phyloP scores from a whole-genome alignment of 192 early-diverging fungal genomes.

The Kappamyces sp. region DNA sequence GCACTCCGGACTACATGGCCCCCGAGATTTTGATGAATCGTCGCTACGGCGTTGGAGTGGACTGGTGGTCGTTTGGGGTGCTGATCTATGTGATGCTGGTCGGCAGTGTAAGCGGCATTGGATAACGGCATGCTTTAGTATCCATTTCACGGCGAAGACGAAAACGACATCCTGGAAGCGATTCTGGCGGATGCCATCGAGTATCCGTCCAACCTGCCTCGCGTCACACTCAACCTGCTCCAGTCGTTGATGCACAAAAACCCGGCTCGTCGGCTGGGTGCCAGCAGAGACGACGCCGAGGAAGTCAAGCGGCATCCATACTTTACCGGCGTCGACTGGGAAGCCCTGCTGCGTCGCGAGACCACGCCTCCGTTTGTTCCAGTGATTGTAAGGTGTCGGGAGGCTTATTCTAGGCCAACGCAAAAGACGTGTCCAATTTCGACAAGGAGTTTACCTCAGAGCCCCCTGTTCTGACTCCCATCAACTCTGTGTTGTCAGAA shows the following conservation, averaged over 20 bases:
- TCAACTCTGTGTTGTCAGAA: conserved; percentile 66
- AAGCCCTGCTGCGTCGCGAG: conserved; percentile 81
- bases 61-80: conserved; percentile 98
- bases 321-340: conserved; percentile 92
- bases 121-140: conserved; percentile 46
- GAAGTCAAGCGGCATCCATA: conserved; percentile 95
- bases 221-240: conserved; percentile 83
- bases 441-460: conserved; percentile 94
- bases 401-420: conserved; percentile 29
- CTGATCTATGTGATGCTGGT: conserved; percentile 87
- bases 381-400: conserved; percentile 59
- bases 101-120: conserved; percentile 39
- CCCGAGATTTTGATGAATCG: conserved; percentile 90
- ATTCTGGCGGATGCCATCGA: conserved; percentile 92
- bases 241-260: conserved; percentile 81
- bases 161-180: conserved; percentile 92
- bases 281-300: conserved; percentile 79
- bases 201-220: conserved; percentile 89
- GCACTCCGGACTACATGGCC: conserved; percentile 98
- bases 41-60: conserved; percentile 88
- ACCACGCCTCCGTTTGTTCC: conserved; percentile 86
- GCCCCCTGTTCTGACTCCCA: conserved; percentile 83
- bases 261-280: conserved; percentile 80
- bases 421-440: conserved; percentile 94
- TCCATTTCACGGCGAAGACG: conserved; percentile 92